Base-by-base conservation (phyloP, 768 basidiomycete genomes). In the Tylopilus plumbeoviolaceoides region DNA sequence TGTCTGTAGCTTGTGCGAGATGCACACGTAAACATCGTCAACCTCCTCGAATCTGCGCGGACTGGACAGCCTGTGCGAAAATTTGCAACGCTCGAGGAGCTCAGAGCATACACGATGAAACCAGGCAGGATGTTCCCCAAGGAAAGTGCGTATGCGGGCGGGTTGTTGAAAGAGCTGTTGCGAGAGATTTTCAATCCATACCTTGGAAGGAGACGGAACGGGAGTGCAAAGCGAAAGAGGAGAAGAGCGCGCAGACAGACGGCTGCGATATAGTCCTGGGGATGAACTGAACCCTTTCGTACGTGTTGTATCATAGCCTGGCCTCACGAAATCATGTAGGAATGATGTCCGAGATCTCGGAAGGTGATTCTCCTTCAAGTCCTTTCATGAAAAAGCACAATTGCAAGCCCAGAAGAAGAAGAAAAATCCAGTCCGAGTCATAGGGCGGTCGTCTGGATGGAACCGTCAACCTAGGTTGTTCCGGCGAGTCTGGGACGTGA, bases 21-120 rank as follows among this genome's bases (percentile, higher is more conserved):
- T 15, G 58, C 65, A 7, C 59, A 71, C 30, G 70, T 73, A 23
- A 73, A 74, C 39, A 60, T 73, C 6, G 58, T 70, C 17, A 68
- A 74, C 41, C 63, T 74, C 20, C 44, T 72, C 38, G 57, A 70
- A 20, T 47, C 48, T 0, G 48, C 18, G 0, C 51, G 53, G 6
- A 58, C 60, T 0, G 60, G 60, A 9, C 1, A 45, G 15, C 43
- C n/a, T 0, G 64, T 74, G 21, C 46, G 0, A 8, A 52, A 43
- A 9, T 74, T 73, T 27, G 21, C 38, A 3, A 63, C 59, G 0
- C 62, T 70, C 21, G 46, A 49, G 1, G 54, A 59, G 0, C 67
- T 73, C 2, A 59, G 56, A 15, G 6, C 0, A 3, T 74, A 73
- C 41, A 70, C 72, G 1, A 48, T 5, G 12, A 0, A 9, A 0